Conservation (phyloP, 257 asterid genomes). For the Ehretia macrophylla region DNA sequence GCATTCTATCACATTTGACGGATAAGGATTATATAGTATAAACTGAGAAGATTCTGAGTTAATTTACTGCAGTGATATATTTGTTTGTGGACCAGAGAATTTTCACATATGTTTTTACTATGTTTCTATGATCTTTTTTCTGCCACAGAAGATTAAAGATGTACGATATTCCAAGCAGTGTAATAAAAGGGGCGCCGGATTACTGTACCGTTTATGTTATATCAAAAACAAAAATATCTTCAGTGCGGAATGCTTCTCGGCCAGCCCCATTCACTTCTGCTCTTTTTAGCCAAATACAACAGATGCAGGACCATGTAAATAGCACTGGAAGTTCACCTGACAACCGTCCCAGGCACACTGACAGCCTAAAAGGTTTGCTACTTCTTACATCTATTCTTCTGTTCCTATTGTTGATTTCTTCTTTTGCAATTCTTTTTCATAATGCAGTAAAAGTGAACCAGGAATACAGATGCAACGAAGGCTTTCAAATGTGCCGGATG, state of each 20-base stretch:
- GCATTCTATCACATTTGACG: no score
- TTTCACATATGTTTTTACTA: no score
- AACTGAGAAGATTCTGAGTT: no score
- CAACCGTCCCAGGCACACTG: conserved; percentile 8
- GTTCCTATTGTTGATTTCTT: no score
- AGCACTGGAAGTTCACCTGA: conserved; percentile 7
- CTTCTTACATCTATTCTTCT: no score
- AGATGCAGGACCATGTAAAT: conserved; percentile 28
- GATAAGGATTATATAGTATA: no score
- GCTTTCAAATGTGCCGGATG: conserved; percentile 15
- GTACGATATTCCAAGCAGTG: conserved; percentile 49
- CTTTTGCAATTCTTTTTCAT: no score
- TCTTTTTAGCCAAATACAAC: conserved; percentile 36
- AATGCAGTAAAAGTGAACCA: no score
- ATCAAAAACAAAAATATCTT: conserved; percentile 72
- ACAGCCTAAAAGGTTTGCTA: not conserved
- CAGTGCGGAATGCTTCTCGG: conserved; percentile 69
- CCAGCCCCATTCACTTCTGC: conserved; percentile 61
- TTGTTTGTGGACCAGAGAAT: no score
- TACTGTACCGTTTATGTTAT: conserved; percentile 74
- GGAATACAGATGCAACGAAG: conserved; percentile 18
- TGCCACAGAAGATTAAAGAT: conserved; percentile 40
- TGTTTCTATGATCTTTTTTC: no score
- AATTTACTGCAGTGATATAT: no score
- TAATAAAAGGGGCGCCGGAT: conserved; percentile 67